Evolutionary conservation across 257 asterid genomes (phyloP).

Genomic region (Handroanthus guayacan): DNA sequence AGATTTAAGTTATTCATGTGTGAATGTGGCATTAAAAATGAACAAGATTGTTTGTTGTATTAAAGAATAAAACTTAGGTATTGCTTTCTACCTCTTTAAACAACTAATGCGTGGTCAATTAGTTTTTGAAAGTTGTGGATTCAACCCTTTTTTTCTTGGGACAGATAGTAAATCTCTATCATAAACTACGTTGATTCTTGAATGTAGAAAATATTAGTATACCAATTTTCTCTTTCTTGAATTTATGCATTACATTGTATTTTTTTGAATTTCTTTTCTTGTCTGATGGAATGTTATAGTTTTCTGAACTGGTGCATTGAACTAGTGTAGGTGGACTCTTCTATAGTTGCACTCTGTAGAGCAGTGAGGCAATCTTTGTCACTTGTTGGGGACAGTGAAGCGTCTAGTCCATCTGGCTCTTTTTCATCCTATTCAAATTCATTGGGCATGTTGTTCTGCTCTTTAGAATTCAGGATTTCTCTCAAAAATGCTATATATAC

Average conservation of each 20-base stretch:
- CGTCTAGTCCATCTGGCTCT: conserved; percentile 33
- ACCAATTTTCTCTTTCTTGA: conserved; percentile 15
- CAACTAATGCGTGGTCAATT: conserved; percentile 2
- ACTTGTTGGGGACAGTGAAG: conserved; percentile 44
- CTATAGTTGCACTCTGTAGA: conserved; percentile 75
- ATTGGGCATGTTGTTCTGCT: conserved; percentile 65
- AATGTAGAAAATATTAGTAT: conserved; percentile 1
- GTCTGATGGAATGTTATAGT: conserved; percentile 31
- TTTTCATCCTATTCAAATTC: conserved; percentile 54
- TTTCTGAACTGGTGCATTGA: conserved; percentile 45
- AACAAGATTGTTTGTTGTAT: not conserved
- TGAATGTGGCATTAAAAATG: conserved; percentile 1
- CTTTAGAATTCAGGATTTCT: conserved; percentile 72
- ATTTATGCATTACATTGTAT: conserved; percentile 21
- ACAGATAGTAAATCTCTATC: conserved; percentile 4
- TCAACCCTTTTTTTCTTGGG: conserved; percentile 14
- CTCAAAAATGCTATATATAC: conserved; percentile 71
- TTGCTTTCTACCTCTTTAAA: conserved; percentile 25
- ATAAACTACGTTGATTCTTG: conserved; percentile 16
- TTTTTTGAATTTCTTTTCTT: conserved; percentile 5
- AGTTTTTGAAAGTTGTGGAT: conserved; percentile 11
- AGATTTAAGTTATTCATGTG: conserved; percentile 4
- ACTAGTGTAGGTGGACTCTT: conserved; percentile 69
- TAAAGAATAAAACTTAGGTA: conserved; percentile 7
- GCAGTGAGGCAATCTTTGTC: conserved; percentile 65